These are phyloP conservation scores for Glycine latifolia DNA, from an alignment of 306 rosid species.

Conservation along the genomic window DNA sequence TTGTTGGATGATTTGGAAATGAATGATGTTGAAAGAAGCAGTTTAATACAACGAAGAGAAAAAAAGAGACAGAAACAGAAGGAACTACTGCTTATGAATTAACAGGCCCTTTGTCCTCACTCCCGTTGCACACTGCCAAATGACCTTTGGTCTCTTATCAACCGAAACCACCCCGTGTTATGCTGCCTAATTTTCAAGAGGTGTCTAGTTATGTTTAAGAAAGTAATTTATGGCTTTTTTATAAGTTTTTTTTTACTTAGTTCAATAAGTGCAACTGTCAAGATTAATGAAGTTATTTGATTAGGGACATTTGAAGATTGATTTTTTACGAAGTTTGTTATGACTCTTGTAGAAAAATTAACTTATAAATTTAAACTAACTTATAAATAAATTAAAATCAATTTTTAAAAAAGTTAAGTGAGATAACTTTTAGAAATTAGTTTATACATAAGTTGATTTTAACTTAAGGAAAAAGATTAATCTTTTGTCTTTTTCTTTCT, in stretches of 20 bases:
- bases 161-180: conserved; percentile 16
- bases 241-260: not conserved
- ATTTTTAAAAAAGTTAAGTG: too few relatives aligned
- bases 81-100: not conserved
- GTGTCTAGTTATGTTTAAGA: not conserved
- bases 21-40: conserved; percentile 37
- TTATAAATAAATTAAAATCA: too few relatives aligned
- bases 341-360: too few relatives aligned
- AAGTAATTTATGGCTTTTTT: not conserved
- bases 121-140: conserved; percentile 1
- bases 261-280: not conserved
- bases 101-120: conserved; percentile 17
- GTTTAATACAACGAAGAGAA: not conserved
- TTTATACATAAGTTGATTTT: too few relatives aligned
- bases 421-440: too few relatives aligned
- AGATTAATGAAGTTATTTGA: not conserved
- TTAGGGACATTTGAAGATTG: too few relatives aligned
- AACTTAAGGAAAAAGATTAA: too few relatives aligned
- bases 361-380: too few relatives aligned
- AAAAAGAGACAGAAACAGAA: conserved; percentile 1
- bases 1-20: conserved; percentile 19
- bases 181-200: not conserved
- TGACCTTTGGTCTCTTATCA: conserved; percentile 7
- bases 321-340: too few relatives aligned
- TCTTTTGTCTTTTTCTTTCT: too few relatives aligned